Evolutionary conservation across 75 land plant genomes (phyloP), one percentile per base, ranked within the genome.

Genomic region (Ceratopteris richardii): DNA sequence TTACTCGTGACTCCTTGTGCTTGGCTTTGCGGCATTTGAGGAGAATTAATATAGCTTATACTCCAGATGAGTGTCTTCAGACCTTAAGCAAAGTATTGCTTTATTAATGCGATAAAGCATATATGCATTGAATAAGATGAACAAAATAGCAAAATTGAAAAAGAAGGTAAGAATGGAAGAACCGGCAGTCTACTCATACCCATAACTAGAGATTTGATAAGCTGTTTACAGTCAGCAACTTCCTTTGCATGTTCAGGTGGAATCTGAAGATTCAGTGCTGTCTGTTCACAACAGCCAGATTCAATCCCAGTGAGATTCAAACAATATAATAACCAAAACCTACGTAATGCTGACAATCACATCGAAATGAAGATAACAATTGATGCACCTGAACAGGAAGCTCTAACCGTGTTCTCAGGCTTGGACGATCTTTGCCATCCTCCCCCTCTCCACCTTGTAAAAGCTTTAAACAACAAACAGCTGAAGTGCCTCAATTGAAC

Each of bases 21-120:
- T 27, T 74, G 76, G 17, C 74, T 68, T 13, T 52, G 69, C 46
- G 73, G 81, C 54, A 77, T 47, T 56, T 77, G 97, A 20, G 87
- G 78, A 25, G 70, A 33, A 78, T 86, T 89, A 30, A 82, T 78
- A 80, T 90, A 77, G 37, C 86, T 87, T 56, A 95, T 95, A 56
- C 99, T 90, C 99, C 99, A 95, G 18, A 95, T 76, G 36, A 95
- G 74, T 7, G 99, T 95, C 75, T 90, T 95, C 99, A 95, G 90
- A 68, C 99, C 99, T 95, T 76, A 17, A 68, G 23, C 48, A 58
- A 43, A 30, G 51, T 14, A 31, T 40, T 20, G 20, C 39, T 53
- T 54, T 20, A 20, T 18, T 11, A 30, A 9, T n/a, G 11, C 30
- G 21, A 26, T 48, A 33, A 3, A 33, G 37, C 37, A 3, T 33